phyloP scores from a whole-genome alignment of 2,329 filamentous ascomycete species.

The Podosphaera leucotricha region DNA sequence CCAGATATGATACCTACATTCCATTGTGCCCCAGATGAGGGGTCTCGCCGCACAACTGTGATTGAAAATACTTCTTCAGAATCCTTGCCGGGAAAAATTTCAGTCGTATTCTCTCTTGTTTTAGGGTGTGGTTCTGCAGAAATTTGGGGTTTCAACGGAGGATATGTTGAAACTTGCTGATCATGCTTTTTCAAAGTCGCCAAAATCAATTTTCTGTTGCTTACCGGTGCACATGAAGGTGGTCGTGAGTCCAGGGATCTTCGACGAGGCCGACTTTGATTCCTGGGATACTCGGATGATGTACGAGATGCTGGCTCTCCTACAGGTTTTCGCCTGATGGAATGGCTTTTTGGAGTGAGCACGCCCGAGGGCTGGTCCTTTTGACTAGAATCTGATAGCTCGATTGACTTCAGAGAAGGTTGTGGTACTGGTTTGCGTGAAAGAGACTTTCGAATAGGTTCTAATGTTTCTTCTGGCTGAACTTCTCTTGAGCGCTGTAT shows the following conservation, averaged over 20 bases:
- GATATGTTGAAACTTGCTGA: not conserved
- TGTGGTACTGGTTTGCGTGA: conserved; percentile 14
- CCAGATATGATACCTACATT: conserved; percentile 43
- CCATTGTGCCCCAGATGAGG: conserved; percentile 45
- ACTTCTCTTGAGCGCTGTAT: conserved; percentile 17
- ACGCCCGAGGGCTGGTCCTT: not conserved
- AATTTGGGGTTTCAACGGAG: not conserved
- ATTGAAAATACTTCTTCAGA: conserved; percentile 10
- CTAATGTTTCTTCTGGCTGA: conserved; percentile 2
- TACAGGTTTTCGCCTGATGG: conserved; percentile 3
- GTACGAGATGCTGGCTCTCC: not conserved
- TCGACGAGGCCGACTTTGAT: not conserved
- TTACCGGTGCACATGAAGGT: not conserved
- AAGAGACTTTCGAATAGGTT: conserved; percentile 7
- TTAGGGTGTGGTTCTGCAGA: not conserved
- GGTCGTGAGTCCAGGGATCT: not conserved
- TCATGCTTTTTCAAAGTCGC: not conserved
- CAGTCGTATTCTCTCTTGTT: not conserved
- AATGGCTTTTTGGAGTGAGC: not conserved
- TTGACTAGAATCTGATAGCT: conserved; percentile 1
- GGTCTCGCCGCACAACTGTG: conserved; percentile 49
- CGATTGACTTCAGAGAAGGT: conserved; percentile 9
- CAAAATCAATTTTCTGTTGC: not conserved
- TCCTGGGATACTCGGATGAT: not conserved
- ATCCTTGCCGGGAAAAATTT: not conserved